Evolutionary conservation across 208 protist species (phyloP), one percentile per base, ranked within the genome.

Genomic region (Phytomonas sp.): DNA sequence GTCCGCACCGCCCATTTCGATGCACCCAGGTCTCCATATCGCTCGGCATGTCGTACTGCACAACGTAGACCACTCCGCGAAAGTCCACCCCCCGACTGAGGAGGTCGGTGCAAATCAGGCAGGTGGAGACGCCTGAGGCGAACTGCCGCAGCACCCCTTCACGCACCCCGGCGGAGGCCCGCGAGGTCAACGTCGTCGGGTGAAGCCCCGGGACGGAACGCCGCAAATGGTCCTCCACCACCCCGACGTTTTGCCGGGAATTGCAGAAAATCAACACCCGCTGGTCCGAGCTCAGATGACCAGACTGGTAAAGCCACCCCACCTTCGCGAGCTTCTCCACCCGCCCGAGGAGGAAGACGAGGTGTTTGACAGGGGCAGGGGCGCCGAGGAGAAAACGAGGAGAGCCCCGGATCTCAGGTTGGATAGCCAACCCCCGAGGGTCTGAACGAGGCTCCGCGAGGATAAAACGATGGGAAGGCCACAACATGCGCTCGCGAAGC

Each of bases 21-120:
- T 99, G 98, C 37, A 99, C 87, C 77, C 99, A 99, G 7, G 93
- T 98, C 14, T 97, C 83, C 63, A 97, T 97, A 63, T 98, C 92
- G 3, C 91, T 78, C 14, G 98, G 97, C 72, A 95, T 98, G 81
- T 99, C 98, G 59, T 98, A 91, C 75, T 99, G 92, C 49, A 99
- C 82, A 4, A 99, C 98, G 91, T 98, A 99, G 40, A 98, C 79
- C 6, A 99, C 83, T 12, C 96, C 77, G 11, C 91, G 80, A 71
- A 99, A 99, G 80, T 99, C 98, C 40, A 97, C 85, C 29, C 94
- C 97, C 52, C 99, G 91, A 3, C 98, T 98, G 29, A 98, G 94
- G 29, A 99, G 92, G 83, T 99, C 98, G 23, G 98, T 99, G 75
- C 87, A 98, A 5, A 99, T 72, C 0, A 99, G 89, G 29, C 98